Evolutionary conservation across 768 basidiomycete genomes (phyloP), one percentile per base, ranked within the genome.

Genomic region (Mycena kentingensis): DNA sequence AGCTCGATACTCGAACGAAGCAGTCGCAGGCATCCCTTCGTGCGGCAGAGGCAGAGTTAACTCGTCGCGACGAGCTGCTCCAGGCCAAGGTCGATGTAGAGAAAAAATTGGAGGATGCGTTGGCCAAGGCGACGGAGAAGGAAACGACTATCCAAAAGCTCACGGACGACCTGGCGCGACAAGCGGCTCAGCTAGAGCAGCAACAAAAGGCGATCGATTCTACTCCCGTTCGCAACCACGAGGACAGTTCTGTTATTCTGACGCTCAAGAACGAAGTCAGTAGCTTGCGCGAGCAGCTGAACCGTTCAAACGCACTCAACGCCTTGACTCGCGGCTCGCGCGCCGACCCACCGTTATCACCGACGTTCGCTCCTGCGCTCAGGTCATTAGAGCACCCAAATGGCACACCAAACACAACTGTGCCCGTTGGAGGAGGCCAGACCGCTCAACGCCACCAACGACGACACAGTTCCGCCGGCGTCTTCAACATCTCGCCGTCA

Each of bases 251-350:
- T 15, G 88, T 96, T 35, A 93, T 98, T 56, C 75, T 85, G 58
- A 87, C 87, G 0, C 82, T 99, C 62, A 94, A 96, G 70, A 90
- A 84, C 60, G 97, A 99, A 76, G 87, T 99, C 60, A 86, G 88
- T 70, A 87, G 75, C 62, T 80, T 98, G 26, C 91, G 93, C 53
- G 97, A 99, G 66, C 96, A 98, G 66, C 84, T 98, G 58, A 95
- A 95, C 62, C 85, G 96, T 27, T 85, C 93, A n/a, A 93, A 95
- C 65, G 93, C 97, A 8, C 81, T 97, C 61, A 92, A 93, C 61
- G 80, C 83, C 15, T 79, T 97, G 45, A 94, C 92, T 11, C 83
- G 87, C 58, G 84, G 87, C 26, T 68, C 80, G 36, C 84, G 87
- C 31, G 76, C 73, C 16, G 85, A 91, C 16, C 83, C 85, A 19